These are phyloP conservation scores for Durio zibethinus DNA, from an alignment of 345 rosid genomes.

Conservation along the genomic window DNA sequence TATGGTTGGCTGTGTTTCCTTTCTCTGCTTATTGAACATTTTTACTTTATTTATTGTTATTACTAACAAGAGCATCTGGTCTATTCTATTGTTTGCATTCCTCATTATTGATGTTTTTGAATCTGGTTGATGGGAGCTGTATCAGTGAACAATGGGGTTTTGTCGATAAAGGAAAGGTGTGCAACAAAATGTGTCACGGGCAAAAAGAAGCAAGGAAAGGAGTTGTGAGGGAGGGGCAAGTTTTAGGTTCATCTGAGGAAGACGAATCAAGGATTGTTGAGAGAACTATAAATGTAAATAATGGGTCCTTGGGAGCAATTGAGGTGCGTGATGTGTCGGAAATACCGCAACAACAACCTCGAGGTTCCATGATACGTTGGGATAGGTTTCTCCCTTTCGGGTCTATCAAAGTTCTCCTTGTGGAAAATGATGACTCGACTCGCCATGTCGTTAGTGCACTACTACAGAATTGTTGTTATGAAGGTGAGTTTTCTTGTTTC, in stretches of 20 bases:
- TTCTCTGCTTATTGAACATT: background rate
- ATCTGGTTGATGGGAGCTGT: slow-evolving; percentile 43
- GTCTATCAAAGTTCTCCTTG: slow-evolving; percentile 76
- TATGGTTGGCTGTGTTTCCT: background rate
- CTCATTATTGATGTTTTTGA: slow-evolving; percentile 30
- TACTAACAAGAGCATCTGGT: background rate
- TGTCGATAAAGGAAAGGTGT: slow-evolving; percentile 1
- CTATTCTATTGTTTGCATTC: slow-evolving; percentile 18
- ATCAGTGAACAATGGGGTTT: slow-evolving; percentile 16
- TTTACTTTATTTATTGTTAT: background rate
- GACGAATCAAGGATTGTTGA: slow-evolving; percentile 39
- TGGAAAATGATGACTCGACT: slow-evolving; percentile 75
- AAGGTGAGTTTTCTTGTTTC: slow-evolving; percentile 41
- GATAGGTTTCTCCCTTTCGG: slow-evolving; percentile 73
- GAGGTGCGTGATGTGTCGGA: slow-evolving; percentile 30
- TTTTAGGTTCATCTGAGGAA: slow-evolving; percentile 46
- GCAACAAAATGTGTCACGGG: slow-evolving; percentile 38
- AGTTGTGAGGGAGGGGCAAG: slow-evolving; percentile 36
- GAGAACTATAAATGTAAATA: slow-evolving; percentile 27
- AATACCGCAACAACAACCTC: slow-evolving; percentile 43
- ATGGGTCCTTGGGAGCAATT: slow-evolving; percentile 25
- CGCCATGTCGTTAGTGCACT: slow-evolving; percentile 71
- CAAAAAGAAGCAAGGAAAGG: slow-evolving; percentile 39
- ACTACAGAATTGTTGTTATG: slow-evolving; percentile 77
- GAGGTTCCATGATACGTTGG: slow-evolving; percentile 45